Percentiles rank a stretch among this genome's conserved stretches.
Evolutionary conservation across 164 flowering plant genomes (phyloP).

Genomic region (Houttuynia cordata): DNA sequence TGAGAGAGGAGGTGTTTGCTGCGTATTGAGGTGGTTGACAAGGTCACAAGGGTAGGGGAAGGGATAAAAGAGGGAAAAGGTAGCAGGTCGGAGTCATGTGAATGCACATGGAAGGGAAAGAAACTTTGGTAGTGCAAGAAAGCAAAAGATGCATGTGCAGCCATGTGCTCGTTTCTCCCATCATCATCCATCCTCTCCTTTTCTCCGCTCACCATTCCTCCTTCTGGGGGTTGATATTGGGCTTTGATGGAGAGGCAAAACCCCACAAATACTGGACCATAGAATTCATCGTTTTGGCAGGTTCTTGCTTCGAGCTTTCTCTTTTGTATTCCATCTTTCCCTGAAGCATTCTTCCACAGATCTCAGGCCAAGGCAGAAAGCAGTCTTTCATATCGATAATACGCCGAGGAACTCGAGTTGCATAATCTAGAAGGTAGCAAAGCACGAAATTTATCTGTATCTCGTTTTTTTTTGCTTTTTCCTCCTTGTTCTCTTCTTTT

Average conservation of each 20-base stretch:
- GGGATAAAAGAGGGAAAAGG: neutral
- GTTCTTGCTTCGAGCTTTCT: neutral
- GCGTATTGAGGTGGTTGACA: no score
- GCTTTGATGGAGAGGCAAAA: neutral
- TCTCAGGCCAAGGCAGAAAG: no score
- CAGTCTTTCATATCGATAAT: no score
- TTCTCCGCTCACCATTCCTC: neutral
- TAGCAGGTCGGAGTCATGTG: conserved; percentile 17
- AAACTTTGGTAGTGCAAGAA: conserved; percentile 14
- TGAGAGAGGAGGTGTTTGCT: no score
- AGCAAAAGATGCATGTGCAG: conserved; percentile 23
- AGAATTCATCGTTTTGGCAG: neutral
- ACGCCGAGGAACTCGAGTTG: no score
- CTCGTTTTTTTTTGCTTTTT: no score
- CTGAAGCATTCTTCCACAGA: no score
- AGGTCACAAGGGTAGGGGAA: no score
- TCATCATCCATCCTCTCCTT: neutral
- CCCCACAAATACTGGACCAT: neutral
- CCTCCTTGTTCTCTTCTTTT: neutral
- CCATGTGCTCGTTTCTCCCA: conserved; percentile 22
- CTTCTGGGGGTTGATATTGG: neutral
- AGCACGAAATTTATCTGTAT: no score
- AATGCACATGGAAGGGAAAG: conserved; percentile 23
- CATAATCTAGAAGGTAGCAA: no score
- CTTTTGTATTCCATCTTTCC: no score